These are phyloP conservation scores for Ceratocystis alfenasii DNA, from an alignment of 2,329 filamentous ascomycete genomes.

Conservation along the genomic window DNA sequence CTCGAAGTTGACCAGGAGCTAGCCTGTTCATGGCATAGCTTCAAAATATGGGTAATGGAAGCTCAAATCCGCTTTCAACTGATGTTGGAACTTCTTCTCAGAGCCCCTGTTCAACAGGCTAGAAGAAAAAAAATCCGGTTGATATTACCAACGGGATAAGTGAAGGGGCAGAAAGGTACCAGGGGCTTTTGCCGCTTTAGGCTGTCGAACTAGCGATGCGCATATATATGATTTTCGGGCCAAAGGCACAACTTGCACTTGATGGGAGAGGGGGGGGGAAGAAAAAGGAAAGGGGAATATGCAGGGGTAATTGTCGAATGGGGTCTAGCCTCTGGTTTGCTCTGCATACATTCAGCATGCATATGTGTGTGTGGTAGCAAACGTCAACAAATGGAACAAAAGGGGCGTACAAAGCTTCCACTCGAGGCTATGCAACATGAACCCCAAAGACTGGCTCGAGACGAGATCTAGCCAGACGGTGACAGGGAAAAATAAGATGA, in stretches of 20 bases:
- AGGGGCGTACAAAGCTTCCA: background rate
- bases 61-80: slow-evolving; percentile 1
- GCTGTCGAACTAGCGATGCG: slow-evolving; percentile 7
- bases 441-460: background rate
- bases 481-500: background rate
- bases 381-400: background rate
- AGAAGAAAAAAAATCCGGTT: background rate
- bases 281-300: slow-evolving; percentile 8
- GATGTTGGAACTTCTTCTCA: slow-evolving; percentile 8
- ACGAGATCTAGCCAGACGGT: background rate
- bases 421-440: slow-evolving; percentile 7
- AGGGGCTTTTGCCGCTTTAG: slow-evolving; percentile 8
- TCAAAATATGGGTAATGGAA: slow-evolving; percentile 1
- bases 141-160: background rate
- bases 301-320: background rate
- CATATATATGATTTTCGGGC: slow-evolving; percentile 3
- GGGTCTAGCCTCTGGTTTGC: background rate
- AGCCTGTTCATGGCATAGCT: background rate
- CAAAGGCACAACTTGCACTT: background rate
- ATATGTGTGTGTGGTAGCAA: background rate
- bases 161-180: slow-evolving; percentile 2
- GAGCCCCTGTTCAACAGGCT: background rate
- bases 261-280: background rate
- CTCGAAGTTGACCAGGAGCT: background rate
- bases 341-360: background rate